Evolutionary conservation across 225 moss, liverwort and hornwort genomes (phyloP).

Genomic region (Thuidium tamariscinum): DNA sequence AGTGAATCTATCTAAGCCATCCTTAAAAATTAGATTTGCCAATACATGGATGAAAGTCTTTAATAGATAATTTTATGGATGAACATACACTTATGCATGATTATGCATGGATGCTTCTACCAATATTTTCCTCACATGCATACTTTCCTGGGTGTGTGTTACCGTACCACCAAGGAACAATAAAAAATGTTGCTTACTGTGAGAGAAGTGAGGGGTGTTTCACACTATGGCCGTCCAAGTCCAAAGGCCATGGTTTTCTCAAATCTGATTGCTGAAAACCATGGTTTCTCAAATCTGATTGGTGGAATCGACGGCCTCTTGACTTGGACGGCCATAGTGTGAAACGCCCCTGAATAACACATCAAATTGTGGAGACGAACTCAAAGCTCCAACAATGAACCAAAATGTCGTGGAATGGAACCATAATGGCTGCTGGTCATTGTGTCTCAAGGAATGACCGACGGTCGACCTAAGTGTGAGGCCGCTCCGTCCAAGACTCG

Average conservation of each 20-base stretch:
- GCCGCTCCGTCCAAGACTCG: background rate
- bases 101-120: too few relatives aligned
- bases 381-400: background rate
- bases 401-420: background rate
- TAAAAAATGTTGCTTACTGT: background rate
- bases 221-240: too few relatives aligned
- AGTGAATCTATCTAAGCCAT: fast-evolving
- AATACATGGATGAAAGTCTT: background rate
- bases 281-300: too few relatives aligned
- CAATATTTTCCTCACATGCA: too few relatives aligned
- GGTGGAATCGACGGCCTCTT: too few relatives aligned
- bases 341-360: too few relatives aligned
- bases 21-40: background rate
- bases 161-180: background rate
- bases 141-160: background rate
- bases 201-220: background rate
- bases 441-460: background rate
- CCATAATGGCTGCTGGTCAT: background rate
- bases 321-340: too few relatives aligned
- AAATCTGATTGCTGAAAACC: too few relatives aligned
- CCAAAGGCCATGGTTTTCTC: too few relatives aligned
- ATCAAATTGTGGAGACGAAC: background rate
- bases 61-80: background rate
- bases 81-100: background rate
- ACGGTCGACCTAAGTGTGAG: background rate